Base-by-base conservation (phyloP, 1,284 basidiomycete species). In the Coniferiporia weirii region DNA sequence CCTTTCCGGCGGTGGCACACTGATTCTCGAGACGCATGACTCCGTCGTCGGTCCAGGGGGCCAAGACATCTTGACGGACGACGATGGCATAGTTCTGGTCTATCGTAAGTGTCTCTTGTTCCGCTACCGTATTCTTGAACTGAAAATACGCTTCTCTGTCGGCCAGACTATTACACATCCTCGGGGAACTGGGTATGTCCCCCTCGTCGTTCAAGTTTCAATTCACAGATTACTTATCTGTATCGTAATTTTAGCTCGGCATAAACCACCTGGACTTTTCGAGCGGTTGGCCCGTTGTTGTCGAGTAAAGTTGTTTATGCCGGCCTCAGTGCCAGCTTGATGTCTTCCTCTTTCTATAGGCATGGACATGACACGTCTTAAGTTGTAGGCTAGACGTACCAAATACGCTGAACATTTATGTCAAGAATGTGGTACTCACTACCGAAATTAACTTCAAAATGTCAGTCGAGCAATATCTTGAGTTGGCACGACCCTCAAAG, bases 1-100 rank as follows among this genome's bases (percentile, higher is more conserved):
- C 45, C 72, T 72, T n/a, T 62, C 69, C 10, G 81, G 82, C 48
- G 81, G 82, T 36, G 82, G 81, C 22, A 82, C 80, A 7, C 70
- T 79, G 9, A 75, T 84, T 35, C 71, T 84, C 9, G 76, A 66
- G 3, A 70, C 73, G 35, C 80, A 83, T 61, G 81, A 71, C 51
- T 70, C 63, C 32, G 75, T 81, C 47, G 60, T 76, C 59, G 82
- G 77, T 0, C 77, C 77, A n/a, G 77, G 77, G 43, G 77, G 77
- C 2, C 75, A 77, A 62, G 73, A 73, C 57, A 17, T 78, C 20
- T 64, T 72, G 58, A 56, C 61, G 6, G 76, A 78, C 60, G 55
- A 40, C 9, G 76, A 76, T 62, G 76, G 73, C 8, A 63, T 68
- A 27, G 66, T 77, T 63, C 34, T 65, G 62, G 47, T 57, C 63